Base-by-base conservation (phyloP, 768 basidiomycete species). In the Kwoniella newhampshirensis region DNA sequence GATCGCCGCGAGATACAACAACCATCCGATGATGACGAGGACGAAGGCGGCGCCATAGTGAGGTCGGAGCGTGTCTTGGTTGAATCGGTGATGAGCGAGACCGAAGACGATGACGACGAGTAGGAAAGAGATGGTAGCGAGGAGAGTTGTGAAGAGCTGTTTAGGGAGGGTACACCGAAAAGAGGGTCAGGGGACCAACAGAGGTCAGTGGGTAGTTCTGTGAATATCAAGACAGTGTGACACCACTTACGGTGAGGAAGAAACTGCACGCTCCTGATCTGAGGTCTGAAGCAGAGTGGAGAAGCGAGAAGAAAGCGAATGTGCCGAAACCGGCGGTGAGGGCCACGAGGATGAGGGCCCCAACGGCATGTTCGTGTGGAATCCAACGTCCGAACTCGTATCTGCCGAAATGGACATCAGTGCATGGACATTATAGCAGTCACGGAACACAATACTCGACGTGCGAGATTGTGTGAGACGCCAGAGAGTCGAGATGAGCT, bases 21-120 rank as follows among this genome's bases (percentile, higher is more conserved):
- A 28, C 65, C 65, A 67, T 13, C 70, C 74, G 46, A 68, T 27
- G 28, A 75, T 65, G 44, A 66, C 63, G 11, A 75, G 55, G 26
- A 62, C 59, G 41, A 75, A 61, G 2, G 71, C 74, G 8, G 65
- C 36, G 23, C 74, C 74, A 53, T 75, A 73, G 21, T 62, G 47
- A 1, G 67, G 62, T 17, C 47, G 26, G 40, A 67, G 51, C 26
- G 21, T 45, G 46, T 64, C 57, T 12, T 47, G 2, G 32, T 44
- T 45, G 59, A 62, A 64, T 57, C 71, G 53, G 41, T 60, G 57
- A 54, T 73, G 66, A 27, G 63, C 67, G 12, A 61, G 60, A 36
- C 64, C 71, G 30, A 64, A 73, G 55, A 59, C 49, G 47, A 68
- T 60, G 40, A 67, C 30, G 20, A 68, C 64, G n/a, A 75, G 58